Evolutionary conservation across 768 basidiomycete species (phyloP), one percentile per base, ranked within the genome.

Genomic region (Xerocomus spinulosus): DNA sequence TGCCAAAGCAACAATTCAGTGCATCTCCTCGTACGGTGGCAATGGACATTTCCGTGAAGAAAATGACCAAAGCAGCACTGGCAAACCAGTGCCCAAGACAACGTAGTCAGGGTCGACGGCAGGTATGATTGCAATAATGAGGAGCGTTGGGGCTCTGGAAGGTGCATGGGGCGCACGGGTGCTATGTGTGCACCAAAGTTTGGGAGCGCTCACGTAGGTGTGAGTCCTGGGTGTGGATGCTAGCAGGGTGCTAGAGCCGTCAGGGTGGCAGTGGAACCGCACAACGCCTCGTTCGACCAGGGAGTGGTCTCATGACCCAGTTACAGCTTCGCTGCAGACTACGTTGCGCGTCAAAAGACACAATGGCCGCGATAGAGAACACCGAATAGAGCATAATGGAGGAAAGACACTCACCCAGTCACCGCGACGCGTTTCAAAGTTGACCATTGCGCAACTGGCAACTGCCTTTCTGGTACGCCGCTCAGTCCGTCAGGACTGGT

Each of bases 381-480:
- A 15, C 48, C 26, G 33, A 51, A 46, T 15, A 3, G 18, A 18
- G 15, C 10, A 15, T 18, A 15, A 1, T 37, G 42, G 13, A 45
- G 44, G 39, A 49, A 14, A 40, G 37, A 0, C 26, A 49, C 57
- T 48, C 55, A 57, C 57, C 67, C 60, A 30, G 54, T 55, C 67
- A 58, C 21, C 64, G 42, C 58, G 55, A 62, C 56, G 47, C 50
- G 10, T 66, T 63, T 52, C 61, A 61, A 66, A 55, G 60, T 51
- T 37, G 39, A 40, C 55, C 50, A 54, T 36, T 29, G 43, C 34
- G 36, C 45, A 38, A 24, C 2, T 32, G 45, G 52, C 47, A 57
- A 52, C 63, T 50, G 62, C 2, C 12, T 68, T 59, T 60, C 67
- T 64, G 55, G 58, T 69, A 59, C 50, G 59, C 52, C 58, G 55